Conservation (phyloP, 2,329 filamentous ascomycete species). For the Zasmidium cellare region DNA sequence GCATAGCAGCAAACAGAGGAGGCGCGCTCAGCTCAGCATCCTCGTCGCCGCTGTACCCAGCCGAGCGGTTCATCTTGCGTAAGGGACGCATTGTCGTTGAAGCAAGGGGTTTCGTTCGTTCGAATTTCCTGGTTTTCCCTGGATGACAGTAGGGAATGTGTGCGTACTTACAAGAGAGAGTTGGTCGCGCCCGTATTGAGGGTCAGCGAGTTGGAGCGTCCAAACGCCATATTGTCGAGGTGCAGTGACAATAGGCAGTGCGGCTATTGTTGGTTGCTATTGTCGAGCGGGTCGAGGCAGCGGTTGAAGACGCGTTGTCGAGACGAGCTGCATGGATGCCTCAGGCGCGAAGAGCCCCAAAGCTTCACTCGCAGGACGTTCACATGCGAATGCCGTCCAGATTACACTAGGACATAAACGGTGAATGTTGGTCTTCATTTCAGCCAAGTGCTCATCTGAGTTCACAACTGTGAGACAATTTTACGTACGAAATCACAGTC, state of each 20-base stretch:
- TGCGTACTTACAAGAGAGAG: constrained; percentile 22
- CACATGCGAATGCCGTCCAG: too few relatives aligned
- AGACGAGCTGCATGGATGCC: neutral
- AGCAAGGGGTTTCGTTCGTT: neutral
- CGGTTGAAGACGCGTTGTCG: neutral
- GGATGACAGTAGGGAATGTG: neutral
- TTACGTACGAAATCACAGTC: too few relatives aligned
- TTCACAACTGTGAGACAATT: too few relatives aligned
- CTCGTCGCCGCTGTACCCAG: neutral
- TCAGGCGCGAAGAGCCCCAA: neutral
- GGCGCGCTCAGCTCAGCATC: neutral
- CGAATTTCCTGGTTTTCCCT: neutral
- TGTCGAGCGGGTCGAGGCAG: neutral
- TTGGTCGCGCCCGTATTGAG: constrained; percentile 55
- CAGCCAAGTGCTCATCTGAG: too few relatives aligned
- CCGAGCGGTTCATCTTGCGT: neutral
- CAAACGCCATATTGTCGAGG: constrained; percentile 40
- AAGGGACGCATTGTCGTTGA: neutral
- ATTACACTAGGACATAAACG: too few relatives aligned
- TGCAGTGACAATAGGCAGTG: neutral
- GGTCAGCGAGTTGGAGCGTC: constrained; percentile 52
- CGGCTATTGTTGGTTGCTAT: neutral
- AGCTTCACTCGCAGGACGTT: too few relatives aligned
- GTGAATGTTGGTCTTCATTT: too few relatives aligned
- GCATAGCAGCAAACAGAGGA: constrained; percentile 11